These are phyloP conservation scores for Dictyostelium brefeldianum DNA, from an alignment of 78 protist species.

Conservation along the genomic window DNA sequence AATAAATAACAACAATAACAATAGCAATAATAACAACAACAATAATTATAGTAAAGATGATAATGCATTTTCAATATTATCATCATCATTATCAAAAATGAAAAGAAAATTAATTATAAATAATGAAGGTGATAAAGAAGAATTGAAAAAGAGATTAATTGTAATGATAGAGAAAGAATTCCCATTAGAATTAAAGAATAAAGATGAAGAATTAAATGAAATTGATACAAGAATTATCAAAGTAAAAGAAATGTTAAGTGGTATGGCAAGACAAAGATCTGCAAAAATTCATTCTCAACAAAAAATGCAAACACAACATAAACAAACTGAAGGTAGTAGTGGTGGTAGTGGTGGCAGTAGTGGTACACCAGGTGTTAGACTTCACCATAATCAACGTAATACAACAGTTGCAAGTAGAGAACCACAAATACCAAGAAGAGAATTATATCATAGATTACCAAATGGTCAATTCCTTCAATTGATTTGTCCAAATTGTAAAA, in stretches of 20 bases:
- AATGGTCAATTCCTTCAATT: conserved; percentile 7
- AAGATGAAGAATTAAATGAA: conserved; percentile 48
- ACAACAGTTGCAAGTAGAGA: too few species aligned
- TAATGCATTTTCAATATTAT: conserved; percentile 23
- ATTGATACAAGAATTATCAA: conserved; percentile 42
- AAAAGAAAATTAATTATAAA: conserved; percentile 51
- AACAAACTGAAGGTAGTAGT: background rate
- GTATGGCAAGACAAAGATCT: conserved; percentile 13
- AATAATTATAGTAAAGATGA: background rate
- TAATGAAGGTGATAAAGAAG: conserved; percentile 34
- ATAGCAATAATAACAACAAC: background rate
- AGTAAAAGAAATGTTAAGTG: conserved; percentile 69
- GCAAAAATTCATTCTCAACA: background rate
- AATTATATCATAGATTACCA: background rate
- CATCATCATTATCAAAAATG: conserved; percentile 48
- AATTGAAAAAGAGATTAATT: background rate
- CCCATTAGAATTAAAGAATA: conserved; percentile 47
- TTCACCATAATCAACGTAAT: too few species aligned
- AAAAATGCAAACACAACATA: background rate
- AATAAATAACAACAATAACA: background rate
- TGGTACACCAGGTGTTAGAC: background rate
- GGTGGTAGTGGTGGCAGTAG: background rate
- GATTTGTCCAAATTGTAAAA: conserved; percentile 36
- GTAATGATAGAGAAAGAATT: conserved; percentile 53
- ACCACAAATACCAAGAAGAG: background rate